Conservation (phyloP, 2,329 filamentous ascomycete genomes). For the Arthrocladium fulminans region DNA sequence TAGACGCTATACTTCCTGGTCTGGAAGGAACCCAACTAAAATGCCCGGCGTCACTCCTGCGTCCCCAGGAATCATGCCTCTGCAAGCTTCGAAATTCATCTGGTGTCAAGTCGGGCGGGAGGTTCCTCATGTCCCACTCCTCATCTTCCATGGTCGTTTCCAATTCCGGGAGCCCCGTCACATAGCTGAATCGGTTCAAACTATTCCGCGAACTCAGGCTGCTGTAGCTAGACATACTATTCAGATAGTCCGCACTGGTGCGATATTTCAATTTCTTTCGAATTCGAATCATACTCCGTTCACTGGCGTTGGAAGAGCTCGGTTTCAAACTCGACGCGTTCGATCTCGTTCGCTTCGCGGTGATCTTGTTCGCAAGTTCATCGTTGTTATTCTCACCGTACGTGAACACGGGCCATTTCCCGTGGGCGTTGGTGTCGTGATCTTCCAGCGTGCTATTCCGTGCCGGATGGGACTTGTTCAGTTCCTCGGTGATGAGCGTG, state of each 20-base stretch:
- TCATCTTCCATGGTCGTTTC: constrained; percentile 5
- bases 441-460: constrained; percentile 4
- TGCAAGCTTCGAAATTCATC: constrained; percentile 3
- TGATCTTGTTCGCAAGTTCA: constrained; percentile 8
- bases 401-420: constrained; percentile 4
- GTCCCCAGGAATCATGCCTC: constrained; percentile 2
- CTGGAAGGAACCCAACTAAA: constrained; percentile 4
- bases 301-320: constrained; percentile 3
- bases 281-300: constrained; percentile 6
- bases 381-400: constrained; percentile 2
- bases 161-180: constrained; percentile 7
- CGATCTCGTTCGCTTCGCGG: constrained; percentile 7
- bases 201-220: constrained; percentile 6
- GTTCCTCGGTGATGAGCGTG: background rate
- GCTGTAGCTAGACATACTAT: constrained; percentile 5
- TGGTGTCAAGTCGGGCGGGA: constrained; percentile 7
- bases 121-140: background rate
- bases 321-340: constrained; percentile 2
- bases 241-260: constrained; percentile 1
- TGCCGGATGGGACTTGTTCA: constrained; percentile 2
- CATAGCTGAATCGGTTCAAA: constrained; percentile 9
- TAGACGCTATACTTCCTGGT: background rate
- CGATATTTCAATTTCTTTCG: constrained; percentile 8
- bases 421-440: background rate
- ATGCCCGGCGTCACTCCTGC: background rate